Percentiles rank a stretch among this genome's conserved stretches.
Evolutionary conservation across 495 filamentous ascomycete genomes (phyloP).

Genomic region (Penicillium alfredii): DNA sequence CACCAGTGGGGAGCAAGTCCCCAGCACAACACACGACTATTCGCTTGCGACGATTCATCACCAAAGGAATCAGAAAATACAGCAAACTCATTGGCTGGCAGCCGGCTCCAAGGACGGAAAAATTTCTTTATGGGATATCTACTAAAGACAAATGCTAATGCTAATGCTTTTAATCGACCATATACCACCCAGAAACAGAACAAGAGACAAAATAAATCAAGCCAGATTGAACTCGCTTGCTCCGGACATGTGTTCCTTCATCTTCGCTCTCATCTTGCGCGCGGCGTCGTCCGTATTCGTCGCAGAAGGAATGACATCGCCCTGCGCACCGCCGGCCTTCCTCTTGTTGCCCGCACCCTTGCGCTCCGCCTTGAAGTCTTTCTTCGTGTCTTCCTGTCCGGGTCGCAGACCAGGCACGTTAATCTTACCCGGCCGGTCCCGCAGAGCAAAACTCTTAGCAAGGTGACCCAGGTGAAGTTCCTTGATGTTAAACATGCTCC

Average conservation of each 20-base stretch:
- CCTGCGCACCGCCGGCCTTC: constrained; percentile 31
- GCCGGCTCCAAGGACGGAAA: constrained; percentile 94
- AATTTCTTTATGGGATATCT: constrained; percentile 94
- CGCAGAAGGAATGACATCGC: constrained; percentile 31
- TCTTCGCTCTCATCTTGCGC: constrained; percentile 72
- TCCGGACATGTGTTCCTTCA: constrained; percentile 66
- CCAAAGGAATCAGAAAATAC: constrained; percentile 58
- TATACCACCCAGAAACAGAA: constrained; percentile 20
- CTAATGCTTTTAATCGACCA: constrained; percentile 30
- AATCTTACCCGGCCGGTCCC: constrained; percentile 83
- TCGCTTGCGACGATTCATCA: constrained; percentile 51
- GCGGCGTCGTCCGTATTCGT: constrained; percentile 58
- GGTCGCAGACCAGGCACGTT: constrained; percentile 58
- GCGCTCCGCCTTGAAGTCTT: constrained; percentile 42
- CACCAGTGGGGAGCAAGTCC: no score
- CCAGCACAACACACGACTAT: neutral
- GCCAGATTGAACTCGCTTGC: constrained; percentile 88
- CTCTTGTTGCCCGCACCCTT: constrained; percentile 34
- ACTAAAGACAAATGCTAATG: constrained; percentile 48
- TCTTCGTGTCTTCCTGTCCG: constrained; percentile 39
- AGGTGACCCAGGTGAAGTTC: constrained; percentile 86
- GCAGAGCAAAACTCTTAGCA: constrained; percentile 84
- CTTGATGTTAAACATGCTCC: constrained; percentile 80
- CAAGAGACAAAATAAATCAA: constrained; percentile 29
- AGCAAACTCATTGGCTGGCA: constrained; percentile 78